These are phyloP conservation scores for Poronia punctata DNA, from an alignment of 495 filamentous ascomycete genomes.

Conservation along the genomic window DNA sequence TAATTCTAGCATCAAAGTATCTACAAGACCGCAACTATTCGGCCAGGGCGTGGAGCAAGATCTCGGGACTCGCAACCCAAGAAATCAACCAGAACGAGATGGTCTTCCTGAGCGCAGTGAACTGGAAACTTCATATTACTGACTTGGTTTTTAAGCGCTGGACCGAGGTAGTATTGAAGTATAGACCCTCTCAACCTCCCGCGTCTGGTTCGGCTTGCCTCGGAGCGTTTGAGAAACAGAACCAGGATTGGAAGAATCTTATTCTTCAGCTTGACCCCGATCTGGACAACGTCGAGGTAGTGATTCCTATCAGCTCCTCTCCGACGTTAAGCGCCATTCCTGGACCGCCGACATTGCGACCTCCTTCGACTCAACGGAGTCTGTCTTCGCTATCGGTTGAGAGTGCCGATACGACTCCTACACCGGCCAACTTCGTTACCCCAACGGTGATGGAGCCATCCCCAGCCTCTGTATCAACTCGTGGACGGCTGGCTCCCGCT, in stretches of 20 bases:
- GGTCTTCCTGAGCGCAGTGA: slow-evolving; percentile 80
- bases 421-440: slow-evolving; percentile 34
- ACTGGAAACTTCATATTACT: slow-evolving; percentile 91
- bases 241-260: slow-evolving; percentile 64
- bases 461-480: slow-evolving; percentile 47
- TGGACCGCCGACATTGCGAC: slow-evolving; percentile 23
- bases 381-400: slow-evolving; percentile 1
- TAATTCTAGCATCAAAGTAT: slow-evolving; percentile 95
- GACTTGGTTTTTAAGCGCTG: slow-evolving; percentile 83
- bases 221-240: slow-evolving; percentile 36
- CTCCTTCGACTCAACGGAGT: slow-evolving; percentile 23
- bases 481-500: slow-evolving; percentile 41
- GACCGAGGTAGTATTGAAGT: slow-evolving; percentile 83
- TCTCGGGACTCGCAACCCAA: slow-evolving; percentile 78
- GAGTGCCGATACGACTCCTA: slow-evolving; percentile 37
- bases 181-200: slow-evolving; percentile 63
- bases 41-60: slow-evolving; percentile 95
- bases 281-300: slow-evolving; percentile 53
- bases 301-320: slow-evolving; percentile 27
- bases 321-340: slow-evolving; percentile 25
- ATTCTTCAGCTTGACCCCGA: slow-evolving; percentile 75
- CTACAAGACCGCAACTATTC: slow-evolving; percentile 97
- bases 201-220: slow-evolving; percentile 44
- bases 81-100: slow-evolving; percentile 98
- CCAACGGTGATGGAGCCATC: slow-evolving; percentile 57